Base-by-base conservation (phyloP, 768 basidiomycete genomes). In the Rhodotorula sphaerocarpa region DNA sequence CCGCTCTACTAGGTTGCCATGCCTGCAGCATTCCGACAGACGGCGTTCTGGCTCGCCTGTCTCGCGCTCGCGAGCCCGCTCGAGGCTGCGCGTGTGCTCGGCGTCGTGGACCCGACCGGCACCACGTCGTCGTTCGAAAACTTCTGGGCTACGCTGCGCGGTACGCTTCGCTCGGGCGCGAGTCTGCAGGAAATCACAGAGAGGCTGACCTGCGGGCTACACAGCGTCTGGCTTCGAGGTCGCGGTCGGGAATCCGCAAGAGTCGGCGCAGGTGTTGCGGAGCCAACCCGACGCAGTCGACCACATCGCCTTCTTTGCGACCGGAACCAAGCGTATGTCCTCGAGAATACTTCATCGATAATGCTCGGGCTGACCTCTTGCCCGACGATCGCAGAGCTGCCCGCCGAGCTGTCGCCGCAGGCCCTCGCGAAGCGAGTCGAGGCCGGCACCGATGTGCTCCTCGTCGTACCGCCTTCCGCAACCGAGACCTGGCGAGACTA, bases 261-360 rank as follows among this genome's bases (percentile, higher is more conserved):
- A 90, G 44, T 77, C 85, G 28, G 79, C 85, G 71, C 43, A 39
- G 4, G 16, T 55, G 30, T 59, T 66, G 44, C 27, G 34, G 33
- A 83, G 85, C 74, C 88, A 83, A 70, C 80, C 85, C 27, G 82
- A 86, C 43, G 78, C 81, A 50, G 95, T 89, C 76, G 82, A 84
- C 50, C 90, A 96, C 73, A 82, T 95, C 75, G 82, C 96, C 66
- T 74, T 96, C 66, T 85, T 95, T 63, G 82, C 90, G 2, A 86
- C 91, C 16, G 83, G 87, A 62, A 80, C 86, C 47, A 95, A 95
- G 79, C 79, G 93, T 93, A 72, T 73, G 83, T 14, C 4, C 31
- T 48, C 12, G 21, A 25, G 46, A 25, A 23, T 54, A 47, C 44
- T 0, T 10, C 56, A 5, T 27, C 28, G 31, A 46, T 63, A 28